These are phyloP conservation scores for Coniferiporia weirii DNA, from an alignment of 1,284 basidiomycete genomes.

Conservation along the genomic window DNA sequence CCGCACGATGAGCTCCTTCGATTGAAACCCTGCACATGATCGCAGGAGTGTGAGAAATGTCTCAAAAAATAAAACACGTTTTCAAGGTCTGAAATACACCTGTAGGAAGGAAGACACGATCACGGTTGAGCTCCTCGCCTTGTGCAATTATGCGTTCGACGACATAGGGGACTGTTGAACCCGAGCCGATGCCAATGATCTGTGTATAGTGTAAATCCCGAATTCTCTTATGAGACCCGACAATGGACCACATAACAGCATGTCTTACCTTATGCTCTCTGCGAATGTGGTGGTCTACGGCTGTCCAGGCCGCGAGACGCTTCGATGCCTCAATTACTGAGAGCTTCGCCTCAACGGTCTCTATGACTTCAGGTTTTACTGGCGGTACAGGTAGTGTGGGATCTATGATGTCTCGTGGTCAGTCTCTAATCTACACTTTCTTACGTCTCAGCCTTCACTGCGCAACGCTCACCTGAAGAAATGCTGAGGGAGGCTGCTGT, in stretches of 20 bases:
- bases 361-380: background rate
- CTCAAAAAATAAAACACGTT: too few species aligned
- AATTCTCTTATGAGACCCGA: too few species aligned
- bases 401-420: too few species aligned
- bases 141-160: constrained; percentile 93
- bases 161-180: constrained; percentile 97
- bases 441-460: too few species aligned
- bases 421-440: too few species aligned
- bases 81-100: constrained; percentile 33
- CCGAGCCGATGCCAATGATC: constrained; percentile 90
- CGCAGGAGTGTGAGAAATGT: too few species aligned
- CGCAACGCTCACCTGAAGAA: too few species aligned
- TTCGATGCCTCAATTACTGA: constrained; percentile 73
- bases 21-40: constrained; percentile 79
- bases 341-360: constrained; percentile 23
- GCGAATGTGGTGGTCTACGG: constrained; percentile 87
- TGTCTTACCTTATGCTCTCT: constrained; percentile 73
- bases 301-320: constrained; percentile 87
- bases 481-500: too few species aligned
- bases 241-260: too few species aligned
- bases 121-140: constrained; percentile 70
- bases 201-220: constrained; percentile 27
- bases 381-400: too few species aligned
- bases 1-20: constrained; percentile 88
- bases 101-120: constrained; percentile 86